A percentile compares a stretch with the other conserved stretches of the same genome.
phyloP scores from a whole-genome alignment of 495 filamentous ascomycete species.

The Mycothermus thermophilus region DNA sequence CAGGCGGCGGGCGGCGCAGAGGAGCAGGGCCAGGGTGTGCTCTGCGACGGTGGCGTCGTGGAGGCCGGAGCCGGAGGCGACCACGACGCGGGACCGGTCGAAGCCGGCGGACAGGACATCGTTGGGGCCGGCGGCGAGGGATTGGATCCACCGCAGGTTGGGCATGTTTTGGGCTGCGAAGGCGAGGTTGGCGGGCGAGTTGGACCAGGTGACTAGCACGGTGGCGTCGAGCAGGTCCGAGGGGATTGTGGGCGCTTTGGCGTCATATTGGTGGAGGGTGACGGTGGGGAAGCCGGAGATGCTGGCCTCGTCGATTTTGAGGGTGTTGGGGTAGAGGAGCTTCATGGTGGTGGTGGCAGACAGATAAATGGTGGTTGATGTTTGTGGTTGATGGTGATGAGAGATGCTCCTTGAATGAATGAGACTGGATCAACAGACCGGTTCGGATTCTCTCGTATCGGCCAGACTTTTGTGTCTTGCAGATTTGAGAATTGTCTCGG shows the following conservation, averaged over 20 bases:
- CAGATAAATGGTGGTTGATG: too few relatives aligned
- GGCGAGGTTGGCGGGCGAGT: conserved; percentile 36
- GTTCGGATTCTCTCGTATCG: too few relatives aligned
- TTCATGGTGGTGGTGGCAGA: too few relatives aligned
- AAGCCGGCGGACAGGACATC: conserved; percentile 46
- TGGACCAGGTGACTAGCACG: conserved; percentile 44
- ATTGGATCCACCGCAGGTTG: conserved; percentile 46
- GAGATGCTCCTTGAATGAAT: too few relatives aligned
- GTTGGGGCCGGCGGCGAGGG: conserved; percentile 46
- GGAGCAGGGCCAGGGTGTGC: conserved; percentile 40
- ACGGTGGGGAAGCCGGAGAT: conserved; percentile 39
- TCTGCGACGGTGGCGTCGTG: conserved; percentile 49
- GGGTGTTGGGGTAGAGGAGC: conserved; percentile 47
- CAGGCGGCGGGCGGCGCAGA: conserved; percentile 37
- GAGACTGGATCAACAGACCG: too few relatives aligned
- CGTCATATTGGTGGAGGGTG: conserved; percentile 41
- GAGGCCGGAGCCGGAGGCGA: conserved; percentile 46
- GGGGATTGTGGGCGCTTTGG: conserved; percentile 36
- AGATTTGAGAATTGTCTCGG: too few relatives aligned
- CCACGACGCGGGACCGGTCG: conserved; percentile 23
- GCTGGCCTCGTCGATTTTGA: conserved; percentile 33
- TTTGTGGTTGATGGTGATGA: background rate
- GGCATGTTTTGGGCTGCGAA: conserved; percentile 36
- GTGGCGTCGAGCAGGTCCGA: conserved; percentile 39
- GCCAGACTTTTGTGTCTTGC: too few relatives aligned